Evolutionary conservation across 495 filamentous ascomycete species (phyloP), one percentile per base, ranked within the genome.

Genomic region (Penicillium canescens): DNA sequence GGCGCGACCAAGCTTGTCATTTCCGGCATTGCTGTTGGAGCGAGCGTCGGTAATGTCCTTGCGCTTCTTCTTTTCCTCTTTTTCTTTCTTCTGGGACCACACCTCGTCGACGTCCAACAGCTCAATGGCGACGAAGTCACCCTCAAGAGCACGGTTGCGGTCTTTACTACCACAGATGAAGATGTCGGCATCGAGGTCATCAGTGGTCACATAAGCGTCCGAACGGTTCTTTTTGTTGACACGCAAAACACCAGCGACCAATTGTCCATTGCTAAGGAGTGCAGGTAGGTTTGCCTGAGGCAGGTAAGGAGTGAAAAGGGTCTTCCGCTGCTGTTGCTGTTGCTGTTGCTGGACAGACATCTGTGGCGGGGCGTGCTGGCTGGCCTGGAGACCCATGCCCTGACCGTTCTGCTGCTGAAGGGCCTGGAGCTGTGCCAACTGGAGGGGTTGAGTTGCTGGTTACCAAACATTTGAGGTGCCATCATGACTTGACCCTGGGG

Each of bases 161-260:
- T 98, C 94, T 68, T 98, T 98, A 78, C 93, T 97, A 65, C 94
- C 94, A 62, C 94, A 98, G 62, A 98, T 98, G 70, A 98, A 98
- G 61, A 98, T 98, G 71, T 98, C 94, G 40, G 94, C 94, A 74
- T 98, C 95, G 24, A 98, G 77, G 69, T 98, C 94, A 36, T 88
- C 84, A 36, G 91, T 96, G 14, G 94, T 91, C 43, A 98, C 94
- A 61, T 98, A 98, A 4, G 94, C 94, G 69, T 98, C 95, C 57
- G 94, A 98, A 36, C 94, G 85, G 67, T 98, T 98, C 80, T 98
- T 98, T 78, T 98, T 98, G 80, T 98, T 98, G 50, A 98, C 94
- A 40, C 94, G 88, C 37, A 98, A 86, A 61, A 97, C 91, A 78
- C 94, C 94, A 43, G 94, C 90, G 35, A 98, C 94, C 41, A 98